These are phyloP conservation scores for Morella rubra DNA, from an alignment of 306 rosid species.

Conservation along the genomic window DNA sequence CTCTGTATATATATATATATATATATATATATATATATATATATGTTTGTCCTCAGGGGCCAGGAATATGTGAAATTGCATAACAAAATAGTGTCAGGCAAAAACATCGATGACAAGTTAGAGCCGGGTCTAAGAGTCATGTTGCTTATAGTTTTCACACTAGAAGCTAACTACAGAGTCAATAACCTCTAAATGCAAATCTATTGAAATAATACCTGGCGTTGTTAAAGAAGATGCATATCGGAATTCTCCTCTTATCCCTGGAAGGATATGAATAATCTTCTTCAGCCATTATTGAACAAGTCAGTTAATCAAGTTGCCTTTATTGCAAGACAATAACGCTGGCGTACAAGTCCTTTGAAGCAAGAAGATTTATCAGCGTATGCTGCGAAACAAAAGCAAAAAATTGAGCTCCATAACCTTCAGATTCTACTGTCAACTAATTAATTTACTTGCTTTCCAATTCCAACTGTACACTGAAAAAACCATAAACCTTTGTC, in stretches of 20 bases:
- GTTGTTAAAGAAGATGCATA: constrained; percentile 62
- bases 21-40: too few relatives aligned
- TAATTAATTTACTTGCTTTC: neutral
- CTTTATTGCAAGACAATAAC: neutral
- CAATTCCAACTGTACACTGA: neutral
- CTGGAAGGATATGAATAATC: constrained; percentile 36
- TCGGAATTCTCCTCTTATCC: constrained; percentile 50
- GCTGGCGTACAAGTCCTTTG: neutral
- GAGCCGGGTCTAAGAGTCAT: neutral
- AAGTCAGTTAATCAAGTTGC: constrained; percentile 22
- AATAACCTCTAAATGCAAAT: neutral
- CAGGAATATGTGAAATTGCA: neutral
- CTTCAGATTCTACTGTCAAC: neutral
- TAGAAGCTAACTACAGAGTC: neutral
- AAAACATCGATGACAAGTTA: neutral
- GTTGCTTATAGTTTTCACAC: neutral
- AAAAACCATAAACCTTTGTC: neutral
- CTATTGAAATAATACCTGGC: constrained; percentile 42
- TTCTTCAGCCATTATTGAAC: constrained; percentile 52
- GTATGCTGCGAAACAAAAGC: neutral
- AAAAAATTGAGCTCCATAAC: constrained; percentile 2
- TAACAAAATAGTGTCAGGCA: neutral
- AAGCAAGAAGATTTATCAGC: neutral
- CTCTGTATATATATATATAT: too few relatives aligned
- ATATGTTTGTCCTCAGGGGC: too few relatives aligned